Base-by-base conservation (phyloP, 306 rosid genomes). In the Datisca glomerata region DNA sequence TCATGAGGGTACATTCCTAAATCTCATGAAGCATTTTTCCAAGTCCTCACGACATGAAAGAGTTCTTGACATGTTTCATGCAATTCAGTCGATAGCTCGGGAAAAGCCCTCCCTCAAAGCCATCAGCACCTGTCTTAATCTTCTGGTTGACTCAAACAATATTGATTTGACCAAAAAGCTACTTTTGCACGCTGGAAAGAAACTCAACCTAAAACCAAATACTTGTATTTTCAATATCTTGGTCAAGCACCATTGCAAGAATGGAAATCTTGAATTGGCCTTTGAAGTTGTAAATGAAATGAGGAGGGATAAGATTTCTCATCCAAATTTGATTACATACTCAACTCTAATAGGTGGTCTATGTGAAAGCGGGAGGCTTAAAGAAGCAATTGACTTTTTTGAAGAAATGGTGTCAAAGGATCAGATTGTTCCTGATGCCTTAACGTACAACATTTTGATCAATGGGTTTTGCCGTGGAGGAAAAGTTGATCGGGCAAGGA, bases 341-440 rank as follows among this genome's bases (percentile, higher is more conserved):
- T 79, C 96, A 12, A 87, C 96, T 53, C 64, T 87, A 32, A 74
- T 87, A 62, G 68, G 69, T 14, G 87, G 94, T 27, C 82, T 83
- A 16, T 82, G 89, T 65, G 61, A 46, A 62, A 67, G 61, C 9
- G 94, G 85, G 40, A 79, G 56, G 56, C 76, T 82, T 14, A 69
- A 63, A 63, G 94, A 79, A 63, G 94, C 94, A 47, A 70, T 83
- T 49, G 80, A 79, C 7, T 59, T 79, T 38, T 87, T 87, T 10
- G 97, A 87, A 66, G 74, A 74, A 46, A 83, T 87, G 94, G 49
- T 79, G 25, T 72, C 80, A 0, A 70, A 56, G 76, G 73, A 83
- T 44, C 57, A 55, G 23, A 67, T 80, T 17, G 22, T 74, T 20
- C 97, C 97, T 3, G 93, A 87, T 53, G 82, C 66, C 15, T 55